Evolutionary conservation across 1,284 basidiomycete genomes (phyloP).

Genomic region (Vanrija sp.): DNA sequence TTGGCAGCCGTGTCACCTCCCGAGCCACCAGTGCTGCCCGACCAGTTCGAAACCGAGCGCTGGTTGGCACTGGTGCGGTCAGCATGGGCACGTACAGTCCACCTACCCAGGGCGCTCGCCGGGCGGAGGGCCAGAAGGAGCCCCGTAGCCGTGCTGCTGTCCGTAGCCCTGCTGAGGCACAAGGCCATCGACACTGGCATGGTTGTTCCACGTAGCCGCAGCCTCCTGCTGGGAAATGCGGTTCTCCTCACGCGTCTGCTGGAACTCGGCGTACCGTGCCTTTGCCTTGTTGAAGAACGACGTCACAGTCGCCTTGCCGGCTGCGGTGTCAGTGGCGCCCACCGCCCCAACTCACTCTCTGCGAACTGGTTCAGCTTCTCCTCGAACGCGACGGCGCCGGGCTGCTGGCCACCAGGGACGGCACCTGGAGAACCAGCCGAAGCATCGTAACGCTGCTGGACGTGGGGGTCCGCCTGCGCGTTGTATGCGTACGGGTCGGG

Average conservation of each 20-base stretch:
- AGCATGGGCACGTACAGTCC: background rate
- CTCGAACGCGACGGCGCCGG: conserved; percentile 40
- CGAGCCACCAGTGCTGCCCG: background rate
- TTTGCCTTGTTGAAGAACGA: conserved; percentile 39
- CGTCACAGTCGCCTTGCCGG: conserved; percentile 42
- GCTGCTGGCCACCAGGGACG: conserved; percentile 13
- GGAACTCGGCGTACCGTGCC: conserved; percentile 38
- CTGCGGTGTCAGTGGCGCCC: conserved; percentile 17
- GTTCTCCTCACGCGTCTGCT: conserved; percentile 15
- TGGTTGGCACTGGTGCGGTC: background rate
- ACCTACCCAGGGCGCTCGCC: background rate
- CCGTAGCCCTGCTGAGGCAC: background rate
- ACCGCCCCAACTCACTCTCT: conserved; percentile 28
- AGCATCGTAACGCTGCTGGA: conserved; percentile 8
- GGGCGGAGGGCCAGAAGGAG: background rate
- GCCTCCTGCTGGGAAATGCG: conserved; percentile 1
- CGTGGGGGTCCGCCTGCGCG: background rate
- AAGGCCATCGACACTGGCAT: too few relatives aligned
- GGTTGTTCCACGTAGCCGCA: background rate
- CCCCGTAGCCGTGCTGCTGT: conserved; percentile 7
- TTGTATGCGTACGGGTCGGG: conserved; percentile 7
- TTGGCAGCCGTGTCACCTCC: background rate
- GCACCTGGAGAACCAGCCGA: background rate
- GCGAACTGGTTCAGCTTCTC: conserved; percentile 43
- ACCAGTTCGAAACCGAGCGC: background rate